A percentile compares a stretch with the other conserved stretches of the same genome.
Conservation (phyloP, 1,139 yeast species). For the Magnusiomyces tetraspermus region DNA sequence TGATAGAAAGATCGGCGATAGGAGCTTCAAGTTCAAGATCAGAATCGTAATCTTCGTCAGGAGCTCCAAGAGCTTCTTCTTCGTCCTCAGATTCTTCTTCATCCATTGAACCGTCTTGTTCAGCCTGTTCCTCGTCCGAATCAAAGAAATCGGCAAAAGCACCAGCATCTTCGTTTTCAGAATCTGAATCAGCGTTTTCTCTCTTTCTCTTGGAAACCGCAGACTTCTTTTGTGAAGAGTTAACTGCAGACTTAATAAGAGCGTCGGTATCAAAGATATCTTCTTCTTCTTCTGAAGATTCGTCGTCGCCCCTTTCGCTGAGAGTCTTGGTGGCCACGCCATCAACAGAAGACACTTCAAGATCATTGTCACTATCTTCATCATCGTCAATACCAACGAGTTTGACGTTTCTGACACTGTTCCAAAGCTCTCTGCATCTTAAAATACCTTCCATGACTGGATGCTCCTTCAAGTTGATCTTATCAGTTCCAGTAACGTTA, state of each 20-base stretch:
- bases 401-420: conserved; percentile 30
- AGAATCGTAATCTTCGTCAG: conserved; percentile 20
- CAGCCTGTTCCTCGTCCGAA: conserved; percentile 19
- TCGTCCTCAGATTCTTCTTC: conserved; percentile 10
- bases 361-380: conserved; percentile 12
- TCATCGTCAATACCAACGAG: conserved; percentile 16
- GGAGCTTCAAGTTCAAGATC: conserved; percentile 46
- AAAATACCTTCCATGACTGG: conserved; percentile 82
- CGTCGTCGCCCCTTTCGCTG: conserved; percentile 12
- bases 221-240: conserved; percentile 19
- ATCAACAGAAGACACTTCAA: conserved; percentile 8
- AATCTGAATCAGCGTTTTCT: conserved; percentile 12
- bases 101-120: conserved; percentile 25
- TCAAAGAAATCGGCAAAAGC: conserved; percentile 16
- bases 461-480: conserved; percentile 67
- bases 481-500: conserved; percentile 41
- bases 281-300: conserved; percentile 20
- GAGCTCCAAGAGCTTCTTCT: conserved; percentile 25
- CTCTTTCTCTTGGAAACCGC: conserved; percentile 12
- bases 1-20: conserved; percentile 37
- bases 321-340: conserved; percentile 8
- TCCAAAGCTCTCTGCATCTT: conserved; percentile 81
- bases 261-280: conserved; percentile 14
- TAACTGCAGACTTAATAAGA: conserved; percentile 17
- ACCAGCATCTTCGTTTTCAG: conserved; percentile 18